Conservation (phyloP, 805 yeast species). For the Sporopachydermia quercuum region DNA sequence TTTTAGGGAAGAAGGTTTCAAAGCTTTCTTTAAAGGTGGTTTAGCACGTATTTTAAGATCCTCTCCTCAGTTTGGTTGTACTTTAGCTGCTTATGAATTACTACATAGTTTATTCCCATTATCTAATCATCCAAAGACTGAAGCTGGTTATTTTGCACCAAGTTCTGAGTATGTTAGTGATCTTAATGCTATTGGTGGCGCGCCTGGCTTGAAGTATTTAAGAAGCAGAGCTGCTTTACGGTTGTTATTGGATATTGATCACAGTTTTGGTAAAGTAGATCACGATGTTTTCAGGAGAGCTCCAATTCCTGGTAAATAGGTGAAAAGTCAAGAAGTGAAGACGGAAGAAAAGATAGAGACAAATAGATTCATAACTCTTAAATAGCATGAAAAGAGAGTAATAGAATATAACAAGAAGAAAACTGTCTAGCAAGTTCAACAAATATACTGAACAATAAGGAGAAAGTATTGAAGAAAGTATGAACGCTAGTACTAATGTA, state of each 20-base stretch:
- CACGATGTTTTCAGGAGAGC: no score
- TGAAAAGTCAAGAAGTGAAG: neutral
- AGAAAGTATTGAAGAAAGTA: no score
- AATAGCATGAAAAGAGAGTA: no score
- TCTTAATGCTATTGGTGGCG: constrained; percentile 8
- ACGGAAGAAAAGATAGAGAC: no score
- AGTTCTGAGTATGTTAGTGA: neutral
- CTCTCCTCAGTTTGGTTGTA: constrained; percentile 95
- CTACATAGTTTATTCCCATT: constrained; percentile 70
- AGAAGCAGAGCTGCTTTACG: constrained; percentile 26
- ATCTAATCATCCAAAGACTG: constrained; percentile 23
- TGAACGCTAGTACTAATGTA: no score
- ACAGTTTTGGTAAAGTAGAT: constrained; percentile 29
- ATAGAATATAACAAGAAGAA: no score
- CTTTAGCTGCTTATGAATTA: constrained; percentile 92
- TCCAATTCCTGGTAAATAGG: neutral
- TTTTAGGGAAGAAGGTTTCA: constrained; percentile 64
- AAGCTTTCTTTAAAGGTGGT: constrained; percentile 92
- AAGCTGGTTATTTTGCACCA: neutral
- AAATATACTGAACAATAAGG: no score
- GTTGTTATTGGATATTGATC: constrained; percentile 27
- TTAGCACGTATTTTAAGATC: constrained; percentile 89
- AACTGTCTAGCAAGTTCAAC: no score
- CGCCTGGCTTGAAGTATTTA: constrained; percentile 21
- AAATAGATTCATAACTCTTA: no score